Evolutionary conservation across 2,329 filamentous ascomycete species (phyloP).

Genomic region (Pezicula radicicola): DNA sequence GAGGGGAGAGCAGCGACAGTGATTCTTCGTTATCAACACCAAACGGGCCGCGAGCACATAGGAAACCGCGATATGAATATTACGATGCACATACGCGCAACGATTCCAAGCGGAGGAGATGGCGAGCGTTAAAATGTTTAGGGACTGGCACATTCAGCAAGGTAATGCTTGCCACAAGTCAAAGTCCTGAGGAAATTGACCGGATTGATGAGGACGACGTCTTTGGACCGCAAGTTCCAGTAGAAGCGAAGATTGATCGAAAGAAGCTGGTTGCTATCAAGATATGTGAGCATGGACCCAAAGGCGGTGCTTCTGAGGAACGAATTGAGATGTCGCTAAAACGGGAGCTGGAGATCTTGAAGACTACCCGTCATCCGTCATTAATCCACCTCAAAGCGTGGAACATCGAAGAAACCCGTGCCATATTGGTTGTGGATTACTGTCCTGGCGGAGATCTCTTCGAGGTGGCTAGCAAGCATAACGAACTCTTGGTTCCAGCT

Average conservation of each 20-base stretch:
- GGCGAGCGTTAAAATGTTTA: constrained; percentile 75
- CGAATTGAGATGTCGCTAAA: constrained; percentile 91
- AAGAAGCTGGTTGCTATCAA: constrained; percentile 91
- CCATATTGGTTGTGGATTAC: constrained; percentile 84
- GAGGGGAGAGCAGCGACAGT: constrained; percentile 42
- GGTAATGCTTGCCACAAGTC: constrained; percentile 85
- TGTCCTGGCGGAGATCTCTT: constrained; percentile 94
- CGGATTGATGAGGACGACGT: constrained; percentile 32
- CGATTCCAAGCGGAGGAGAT: constrained; percentile 69
- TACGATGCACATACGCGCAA: constrained; percentile 68
- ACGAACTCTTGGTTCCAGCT: constrained; percentile 61
- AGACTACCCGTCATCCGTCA: constrained; percentile 81
- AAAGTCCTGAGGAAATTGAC: constrained; percentile 51
- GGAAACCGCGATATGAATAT: constrained; percentile 50
- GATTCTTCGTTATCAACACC: constrained; percentile 45
- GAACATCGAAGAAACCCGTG: constrained; percentile 78
- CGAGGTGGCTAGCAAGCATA: constrained; percentile 77
- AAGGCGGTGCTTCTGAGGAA: constrained; percentile 89
- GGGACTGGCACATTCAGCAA: constrained; percentile 95
- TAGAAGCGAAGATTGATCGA: constrained; percentile 50
- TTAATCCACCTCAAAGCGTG: constrained; percentile 90
- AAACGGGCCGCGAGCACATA: constrained; percentile 28
- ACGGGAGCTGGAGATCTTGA: constrained; percentile 92
- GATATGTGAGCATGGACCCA: constrained; percentile 90
- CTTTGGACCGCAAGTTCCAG: constrained; percentile 24